Conservation (phyloP, 2,329 filamentous ascomycete genomes). For the Penicillium polonicum region DNA sequence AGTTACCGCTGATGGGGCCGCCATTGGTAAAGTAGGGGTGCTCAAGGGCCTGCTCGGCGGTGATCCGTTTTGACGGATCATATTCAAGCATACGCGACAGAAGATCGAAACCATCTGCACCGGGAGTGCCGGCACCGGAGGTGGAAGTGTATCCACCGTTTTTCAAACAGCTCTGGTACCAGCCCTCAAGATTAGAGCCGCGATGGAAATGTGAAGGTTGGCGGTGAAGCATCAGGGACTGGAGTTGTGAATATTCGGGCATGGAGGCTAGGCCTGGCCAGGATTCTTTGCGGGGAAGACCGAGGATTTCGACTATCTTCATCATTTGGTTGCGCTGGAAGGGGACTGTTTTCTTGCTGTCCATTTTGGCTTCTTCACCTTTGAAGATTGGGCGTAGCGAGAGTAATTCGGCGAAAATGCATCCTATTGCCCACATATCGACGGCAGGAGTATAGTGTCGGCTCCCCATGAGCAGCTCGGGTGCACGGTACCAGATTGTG, state of each 20-base stretch:
- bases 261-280: constrained; percentile 84
- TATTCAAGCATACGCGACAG: constrained; percentile 84
- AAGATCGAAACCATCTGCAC: constrained; percentile 76
- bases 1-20: constrained; percentile 71
- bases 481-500: constrained; percentile 98
- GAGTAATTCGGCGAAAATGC: constrained; percentile 93
- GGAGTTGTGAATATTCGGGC: constrained; percentile 79
- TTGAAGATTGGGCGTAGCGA: constrained; percentile 95
- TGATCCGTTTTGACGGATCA: constrained; percentile 83
- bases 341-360: constrained; percentile 93
- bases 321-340: constrained; percentile 99
- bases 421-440: constrained; percentile 96
- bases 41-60: constrained; percentile 81
- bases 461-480: constrained; percentile 85
- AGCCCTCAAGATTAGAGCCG: constrained; percentile 67
- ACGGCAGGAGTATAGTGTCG: constrained; percentile 97
- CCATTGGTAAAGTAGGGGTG: constrained; percentile 82
- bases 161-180: constrained; percentile 72
- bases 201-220: constrained; percentile 52
- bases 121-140: constrained; percentile 57
- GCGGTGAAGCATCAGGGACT: constrained; percentile 47
- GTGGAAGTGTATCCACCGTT: constrained; percentile 53
- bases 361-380: constrained; percentile 98
- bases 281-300: constrained; percentile 79
- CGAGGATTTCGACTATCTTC: constrained; percentile 96